Conservation (phyloP, 345 rosid genomes). For the Ceriops tagal region DNA sequence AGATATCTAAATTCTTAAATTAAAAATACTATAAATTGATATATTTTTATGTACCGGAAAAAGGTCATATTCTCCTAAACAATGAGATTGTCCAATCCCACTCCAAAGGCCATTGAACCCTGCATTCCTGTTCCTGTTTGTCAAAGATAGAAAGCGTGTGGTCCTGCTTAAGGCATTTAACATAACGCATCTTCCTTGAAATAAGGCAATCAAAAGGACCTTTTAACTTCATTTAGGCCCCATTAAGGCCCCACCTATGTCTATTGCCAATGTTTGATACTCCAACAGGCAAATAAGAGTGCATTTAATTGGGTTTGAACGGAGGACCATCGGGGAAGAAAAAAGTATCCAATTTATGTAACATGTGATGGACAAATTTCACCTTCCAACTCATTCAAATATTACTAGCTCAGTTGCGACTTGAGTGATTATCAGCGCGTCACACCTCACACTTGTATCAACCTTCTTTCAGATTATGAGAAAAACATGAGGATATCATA, state of each 20-base stretch:
- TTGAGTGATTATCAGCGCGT: no score
- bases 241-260: neutral
- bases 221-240: neutral
- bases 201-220: constrained; percentile 2
- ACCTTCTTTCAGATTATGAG: no score
- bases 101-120: neutral
- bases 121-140: neutral
- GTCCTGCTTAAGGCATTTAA: neutral
- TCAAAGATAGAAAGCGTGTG: neutral
- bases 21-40: no score
- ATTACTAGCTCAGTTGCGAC: no score
- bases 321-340: neutral
- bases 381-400: neutral
- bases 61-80: no score
- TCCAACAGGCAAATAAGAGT: no score
- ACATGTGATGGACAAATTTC: neutral
- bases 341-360: neutral
- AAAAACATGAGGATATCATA: no score
- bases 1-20: no score
- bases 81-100: neutral
- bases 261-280: neutral
- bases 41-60: no score
- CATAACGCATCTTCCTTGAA: neutral
- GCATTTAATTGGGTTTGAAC: no score
- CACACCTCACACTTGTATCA: no score